These are phyloP conservation scores for Salvia rosmarinus DNA, from an alignment of 257 asterid species.

Conservation along the genomic window DNA sequence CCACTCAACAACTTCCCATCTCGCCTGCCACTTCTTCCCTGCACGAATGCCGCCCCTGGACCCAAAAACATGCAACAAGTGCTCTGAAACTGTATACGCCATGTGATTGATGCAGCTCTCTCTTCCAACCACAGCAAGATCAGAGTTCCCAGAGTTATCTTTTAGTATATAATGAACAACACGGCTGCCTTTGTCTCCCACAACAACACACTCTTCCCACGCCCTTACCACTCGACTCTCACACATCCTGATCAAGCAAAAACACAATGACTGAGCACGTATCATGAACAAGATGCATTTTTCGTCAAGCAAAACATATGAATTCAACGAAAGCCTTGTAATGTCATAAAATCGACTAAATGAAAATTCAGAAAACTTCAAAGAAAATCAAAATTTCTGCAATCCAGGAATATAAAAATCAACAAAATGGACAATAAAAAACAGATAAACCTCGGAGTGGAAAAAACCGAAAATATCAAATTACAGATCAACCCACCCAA, in stretches of 20 bases:
- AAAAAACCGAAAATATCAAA: not conserved
- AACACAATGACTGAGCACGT: not conserved
- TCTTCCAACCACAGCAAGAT: conserved; percentile 53
- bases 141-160: conserved; percentile 34
- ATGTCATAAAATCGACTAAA: not conserved
- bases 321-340: not conserved
- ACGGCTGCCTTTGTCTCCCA: conserved; percentile 42
- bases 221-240: conserved; percentile 33
- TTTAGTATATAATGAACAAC: conserved; percentile 46
- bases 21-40: conserved; percentile 47
- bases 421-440: conserved; percentile 5
- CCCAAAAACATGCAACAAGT: conserved; percentile 44
- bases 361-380: not conserved
- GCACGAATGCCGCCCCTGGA: conserved; percentile 29
- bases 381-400: not conserved
- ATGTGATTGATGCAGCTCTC: conserved; percentile 52
- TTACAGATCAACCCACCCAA: no score
- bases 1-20: conserved; percentile 49
- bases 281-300: not conserved
- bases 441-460: not conserved
- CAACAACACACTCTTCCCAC: conserved; percentile 48
- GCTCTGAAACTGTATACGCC: conserved; percentile 40
- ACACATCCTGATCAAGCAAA: conserved; percentile 44
- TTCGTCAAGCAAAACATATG: not conserved
- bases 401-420: not conserved